Evolutionary conservation across 108 stramenopile genomes (phyloP).

Genomic region (Fragilariopsis cylindrus): DNA sequence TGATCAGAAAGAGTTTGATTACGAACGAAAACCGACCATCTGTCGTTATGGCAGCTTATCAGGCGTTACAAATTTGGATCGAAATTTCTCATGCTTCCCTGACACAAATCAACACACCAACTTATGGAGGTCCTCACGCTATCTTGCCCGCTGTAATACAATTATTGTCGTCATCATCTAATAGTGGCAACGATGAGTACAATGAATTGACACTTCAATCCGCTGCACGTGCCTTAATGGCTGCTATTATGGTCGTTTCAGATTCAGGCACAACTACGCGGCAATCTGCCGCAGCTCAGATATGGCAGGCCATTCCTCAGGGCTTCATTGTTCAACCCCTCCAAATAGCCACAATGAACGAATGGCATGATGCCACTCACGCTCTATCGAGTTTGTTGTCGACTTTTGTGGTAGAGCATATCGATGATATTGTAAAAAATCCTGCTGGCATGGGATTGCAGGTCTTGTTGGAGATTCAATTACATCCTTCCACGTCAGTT

Average conservation of each 20-base stretch:
- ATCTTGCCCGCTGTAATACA: constrained; percentile 42
- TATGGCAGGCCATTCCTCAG: constrained; percentile 40
- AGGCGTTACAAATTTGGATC: constrained; percentile 36
- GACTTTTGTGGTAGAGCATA: constrained; percentile 53
- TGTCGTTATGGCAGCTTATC: constrained; percentile 24
- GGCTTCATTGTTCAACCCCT: constrained; percentile 47
- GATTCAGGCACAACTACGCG: constrained; percentile 50
- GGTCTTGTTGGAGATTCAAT: constrained; percentile 50
- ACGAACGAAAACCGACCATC: background rate
- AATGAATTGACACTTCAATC: constrained; percentile 26
- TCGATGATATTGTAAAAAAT: constrained; percentile 38
- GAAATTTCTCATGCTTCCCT: constrained; percentile 35
- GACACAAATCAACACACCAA: constrained; percentile 31
- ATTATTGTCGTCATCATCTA: constrained; percentile 32
- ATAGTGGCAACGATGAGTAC: constrained; percentile 1
- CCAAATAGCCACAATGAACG: constrained; percentile 16
- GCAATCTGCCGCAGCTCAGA: constrained; percentile 24
- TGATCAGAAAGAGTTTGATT: constrained; percentile 11
- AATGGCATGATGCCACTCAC: constrained; percentile 48
- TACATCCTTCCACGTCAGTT: constrained; percentile 44
- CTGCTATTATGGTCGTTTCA: constrained; percentile 31
- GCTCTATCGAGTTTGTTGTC: constrained; percentile 44
- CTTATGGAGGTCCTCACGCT: constrained; percentile 1
- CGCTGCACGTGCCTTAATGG: constrained; percentile 41
- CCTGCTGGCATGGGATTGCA: constrained; percentile 45